phyloP scores from a whole-genome alignment of 176 grass and related monocot species.

The Paspalum vaginatum region DNA sequence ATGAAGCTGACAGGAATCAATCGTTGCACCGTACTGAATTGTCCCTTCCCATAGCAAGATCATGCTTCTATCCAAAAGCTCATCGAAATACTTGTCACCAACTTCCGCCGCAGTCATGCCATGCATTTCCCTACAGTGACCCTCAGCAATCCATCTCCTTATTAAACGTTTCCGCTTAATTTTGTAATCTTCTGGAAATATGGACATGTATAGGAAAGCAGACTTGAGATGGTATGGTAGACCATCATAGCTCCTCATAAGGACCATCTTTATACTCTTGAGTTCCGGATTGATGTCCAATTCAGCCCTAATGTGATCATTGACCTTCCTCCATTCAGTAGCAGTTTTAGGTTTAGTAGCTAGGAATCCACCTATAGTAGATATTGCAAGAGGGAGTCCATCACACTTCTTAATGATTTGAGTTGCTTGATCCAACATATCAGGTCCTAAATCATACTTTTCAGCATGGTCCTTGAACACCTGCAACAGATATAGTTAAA shows the following conservation, averaged over 20 bases:
- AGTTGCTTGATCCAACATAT: slow-evolving; percentile 16
- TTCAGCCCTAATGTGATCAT: background rate
- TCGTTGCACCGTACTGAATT: background rate
- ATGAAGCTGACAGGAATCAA: slow-evolving; percentile 39
- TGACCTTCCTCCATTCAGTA: slow-evolving; percentile 35
- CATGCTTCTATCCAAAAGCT: slow-evolving; percentile 40
- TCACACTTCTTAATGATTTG: slow-evolving; percentile 34
- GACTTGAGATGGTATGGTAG: slow-evolving; percentile 45
- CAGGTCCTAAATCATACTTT: background rate
- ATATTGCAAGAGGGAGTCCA: slow-evolving; percentile 50
- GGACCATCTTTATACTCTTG: background rate
- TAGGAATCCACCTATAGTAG: slow-evolving; percentile 38
- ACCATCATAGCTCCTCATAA: slow-evolving; percentile 41
- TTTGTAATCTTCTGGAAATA: slow-evolving; percentile 28
- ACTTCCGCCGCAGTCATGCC: slow-evolving; percentile 18
- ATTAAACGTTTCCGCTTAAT: slow-evolving; percentile 27
- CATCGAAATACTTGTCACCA: slow-evolving; percentile 8
- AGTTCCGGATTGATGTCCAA: slow-evolving; percentile 22
- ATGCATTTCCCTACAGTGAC: background rate
- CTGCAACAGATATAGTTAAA: background rate
- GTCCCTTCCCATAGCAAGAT: background rate
- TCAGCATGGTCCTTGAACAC: background rate
- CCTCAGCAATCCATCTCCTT: slow-evolving; percentile 52
- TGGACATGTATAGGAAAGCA: slow-evolving; percentile 32
- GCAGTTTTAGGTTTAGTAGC: slow-evolving; percentile 30